Evolutionary conservation across 805 yeast genomes (phyloP), one percentile per base, ranked within the genome.

Genomic region (Pichia californica): DNA sequence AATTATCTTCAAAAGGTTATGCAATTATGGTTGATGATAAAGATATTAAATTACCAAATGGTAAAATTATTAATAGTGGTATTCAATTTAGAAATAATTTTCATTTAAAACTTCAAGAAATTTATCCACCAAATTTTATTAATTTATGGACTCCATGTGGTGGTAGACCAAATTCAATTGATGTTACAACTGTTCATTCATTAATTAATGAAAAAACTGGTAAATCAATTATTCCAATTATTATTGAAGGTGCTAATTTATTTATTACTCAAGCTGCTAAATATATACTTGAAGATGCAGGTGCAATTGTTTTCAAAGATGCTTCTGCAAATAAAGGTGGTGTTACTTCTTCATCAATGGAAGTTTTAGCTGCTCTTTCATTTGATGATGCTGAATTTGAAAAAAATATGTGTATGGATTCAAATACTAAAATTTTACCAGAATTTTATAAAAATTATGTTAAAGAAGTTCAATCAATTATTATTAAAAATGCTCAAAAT

Each of bases 321-420:
- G 96, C 98, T 14, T 86, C 96, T 11, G 88, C 97, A 36, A 91
- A 91, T 69, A 91, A 91, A 68, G 99, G 99, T 58, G 99, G 99
- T 69, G 99, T 91, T 41, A 91, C 99, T 2, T 89, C 97, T 2
- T 88, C 97, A 2, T 89, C 97, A 2, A 71, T 87, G 55, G 99
- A 91, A 66, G 99, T 91, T 11, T 74, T 91, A 54, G 96, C 97
- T 9, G 91, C 99, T 3, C 77, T 91, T 48, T 83, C 96, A 3
- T 83, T 93, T 58, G 88, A 81, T 57, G 99, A 91, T 64, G 76
- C 74, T 41, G 85, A 80, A 29, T 93, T 91, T 70, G 74, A 82
- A 56, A 66, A 75, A 43, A 68, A 85, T 59, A 93, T 91, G 88
- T 84, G 93, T 62, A 74, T 80, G 39, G 77, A 78, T 49, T 71